Base-by-base conservation (phyloP, 2,329 filamentous ascomycete species). In the Clonostachys sp. region DNA sequence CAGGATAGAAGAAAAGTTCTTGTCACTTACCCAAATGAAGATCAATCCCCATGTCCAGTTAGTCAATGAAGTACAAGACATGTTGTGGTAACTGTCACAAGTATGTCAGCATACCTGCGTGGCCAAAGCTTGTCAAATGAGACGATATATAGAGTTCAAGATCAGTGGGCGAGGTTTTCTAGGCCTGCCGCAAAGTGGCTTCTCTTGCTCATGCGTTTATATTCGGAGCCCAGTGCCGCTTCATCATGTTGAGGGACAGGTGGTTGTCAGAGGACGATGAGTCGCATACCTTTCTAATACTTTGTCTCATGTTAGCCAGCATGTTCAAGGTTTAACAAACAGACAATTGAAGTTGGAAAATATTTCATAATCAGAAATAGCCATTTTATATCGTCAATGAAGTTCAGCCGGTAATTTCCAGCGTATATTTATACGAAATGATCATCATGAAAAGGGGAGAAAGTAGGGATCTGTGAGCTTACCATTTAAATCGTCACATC, bases 141-240 rank as follows among this genome's bases (percentile, higher is more conserved):
- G 24, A 30, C 36, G 12, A 12, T 3, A 16, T 51, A 12, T 39
- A 39, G 24, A 30, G 24, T 30, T 30, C 24, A 30, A 39, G 59
- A 72, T 95, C 91, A 95, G 91, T 92, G 88, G 91, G 89, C 90
- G 84, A 95, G 91, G 91, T 95, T 96, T 96, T 95, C 90, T 95
- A 96, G 89, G 91, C 91, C 90, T 95, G 90, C 89, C 90, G 72
- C 89, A 89, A 88, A 80, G 72, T 89, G 90, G 89, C 82, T 87
- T 81, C 83, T 91, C 88, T 55, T 64, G 76, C 91, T 90, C 90
- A 83, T 83, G 74, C 69, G 51, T 47, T 67, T 50, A 39, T 68
- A 60, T 75, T 95, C 90, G 86, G 91, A 92, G 91, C 91, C 91
- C 91, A 96, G 91, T 96, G 91, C 91, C 89, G 72, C 78, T 87